These are phyloP conservation scores for Lactifluus volemus DNA, from an alignment of 768 basidiomycete species.

Conservation along the genomic window DNA sequence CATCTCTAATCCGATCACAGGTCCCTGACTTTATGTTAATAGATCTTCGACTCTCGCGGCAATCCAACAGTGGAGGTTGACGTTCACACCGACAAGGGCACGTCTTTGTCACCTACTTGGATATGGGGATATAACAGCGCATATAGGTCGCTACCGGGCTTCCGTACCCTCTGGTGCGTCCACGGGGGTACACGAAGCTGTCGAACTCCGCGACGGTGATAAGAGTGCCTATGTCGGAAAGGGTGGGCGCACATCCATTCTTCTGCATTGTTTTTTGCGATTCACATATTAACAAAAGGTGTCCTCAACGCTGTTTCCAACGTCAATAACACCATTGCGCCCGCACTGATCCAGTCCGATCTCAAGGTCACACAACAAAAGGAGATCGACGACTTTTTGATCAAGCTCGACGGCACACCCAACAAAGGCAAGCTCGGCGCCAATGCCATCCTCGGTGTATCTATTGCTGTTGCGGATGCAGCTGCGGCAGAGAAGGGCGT, in stretches of 20 bases:
- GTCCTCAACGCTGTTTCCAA: conserved; percentile 91
- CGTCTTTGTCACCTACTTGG: conserved; percentile 16
- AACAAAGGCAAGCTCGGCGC: conserved; percentile 99
- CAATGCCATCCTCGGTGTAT: conserved; percentile 98
- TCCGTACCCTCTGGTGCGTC: conserved; percentile 98
- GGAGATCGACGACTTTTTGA: conserved; percentile 95
- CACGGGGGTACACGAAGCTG: conserved; percentile 96
- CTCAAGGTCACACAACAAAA: conserved; percentile 85
- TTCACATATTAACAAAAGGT: conserved; percentile 38
- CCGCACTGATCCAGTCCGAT: conserved; percentile 75
- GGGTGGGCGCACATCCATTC: conserved; percentile 41
- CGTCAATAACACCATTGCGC: conserved; percentile 87
- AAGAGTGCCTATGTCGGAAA: conserved; percentile 92
- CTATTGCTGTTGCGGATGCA: conserved; percentile 90
- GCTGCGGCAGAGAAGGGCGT: conserved; percentile 92
- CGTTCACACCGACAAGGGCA: conserved; percentile 80
- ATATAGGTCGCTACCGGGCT: conserved; percentile 80
- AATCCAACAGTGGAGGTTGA: conserved; percentile 97
- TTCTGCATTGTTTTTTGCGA: neutral
- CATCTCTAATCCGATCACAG: neutral
- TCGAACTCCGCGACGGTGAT: conserved; percentile 96
- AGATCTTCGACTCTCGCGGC: conserved; percentile 99
- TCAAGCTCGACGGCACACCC: conserved; percentile 93
- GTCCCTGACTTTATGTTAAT: conserved; percentile 1
- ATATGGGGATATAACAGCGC: conserved; percentile 13